Base-by-base conservation (phyloP, 495 filamentous ascomycete genomes). In the Bacidia gigantensis region DNA sequence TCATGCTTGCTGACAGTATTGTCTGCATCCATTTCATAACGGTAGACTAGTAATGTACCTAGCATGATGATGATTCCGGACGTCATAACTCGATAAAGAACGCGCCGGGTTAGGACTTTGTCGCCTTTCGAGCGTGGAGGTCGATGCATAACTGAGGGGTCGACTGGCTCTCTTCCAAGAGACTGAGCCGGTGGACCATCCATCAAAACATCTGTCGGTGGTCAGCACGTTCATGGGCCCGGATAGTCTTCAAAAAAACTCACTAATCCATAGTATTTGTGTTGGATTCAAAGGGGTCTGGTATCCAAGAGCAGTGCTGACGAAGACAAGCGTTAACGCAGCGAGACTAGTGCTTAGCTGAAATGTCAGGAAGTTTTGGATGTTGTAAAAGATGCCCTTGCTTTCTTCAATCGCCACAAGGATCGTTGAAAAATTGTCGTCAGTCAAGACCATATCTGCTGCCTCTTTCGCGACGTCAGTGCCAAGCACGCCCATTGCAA, bases 181-280 rank as follows among this genome's bases (percentile, higher is more conserved):
- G 92, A 98, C 68, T 98, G 92, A 3, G 92, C 92, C 0, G 92
- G 92, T 2, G 92, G 92, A 39, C 92, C 92, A 65, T 98, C 92
- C 92, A 98, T 98, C 56, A 98, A 87, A 61, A 98, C 97, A 63
- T 98, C 90, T 96, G 63, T 52, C 43, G 7, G 21, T 56, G 35
- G 42, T 26, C 3, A 50, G 44, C n/a, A 10, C n/a, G n/a, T n/a
- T n/a, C n/a, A n/a, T n/a, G n/a, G n/a, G n/a, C n/a, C n/a, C n/a
- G n/a, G n/a, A 11, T 32, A 17, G 2, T 14, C 12, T 25, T 24
- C 7, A 35, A 14, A 35, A 35, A 14, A 14, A 78, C 86, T 68
- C 70, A 97, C 90, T 98, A 60, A 98, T 97, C 92, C 92, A 98
- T 42, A 98, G 74, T 64, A 98, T 98, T 69, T 98, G 92, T 90